Conservation (phyloP, 23 red algal species). For the Gracilaria caudata region DNA sequence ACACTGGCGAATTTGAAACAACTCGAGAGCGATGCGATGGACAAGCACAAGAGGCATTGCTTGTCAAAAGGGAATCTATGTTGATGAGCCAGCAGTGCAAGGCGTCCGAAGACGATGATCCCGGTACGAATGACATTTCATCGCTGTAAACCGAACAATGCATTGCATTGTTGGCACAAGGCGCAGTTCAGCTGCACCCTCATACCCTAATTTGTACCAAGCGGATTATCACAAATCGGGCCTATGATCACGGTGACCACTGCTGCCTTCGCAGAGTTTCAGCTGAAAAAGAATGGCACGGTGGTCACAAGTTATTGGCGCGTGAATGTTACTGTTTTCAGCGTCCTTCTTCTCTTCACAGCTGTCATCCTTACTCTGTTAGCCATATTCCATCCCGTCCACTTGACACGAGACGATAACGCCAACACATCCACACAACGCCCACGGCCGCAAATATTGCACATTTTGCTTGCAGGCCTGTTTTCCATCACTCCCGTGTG, state of each 20-base stretch:
- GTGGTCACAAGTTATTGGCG: neutral
- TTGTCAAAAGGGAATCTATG: conserved; percentile 13
- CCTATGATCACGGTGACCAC: no score
- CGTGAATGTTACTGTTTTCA: neutral
- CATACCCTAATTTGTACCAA: no score
- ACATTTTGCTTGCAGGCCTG: neutral
- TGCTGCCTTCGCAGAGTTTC: neutral
- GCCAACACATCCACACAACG: neutral
- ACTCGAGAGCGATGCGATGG: neutral
- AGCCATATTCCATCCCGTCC: neutral
- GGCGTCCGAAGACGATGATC: neutral
- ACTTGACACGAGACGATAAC: neutral
- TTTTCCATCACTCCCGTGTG: neutral
- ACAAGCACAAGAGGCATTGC: neutral
- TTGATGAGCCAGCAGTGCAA: conserved; percentile 24
- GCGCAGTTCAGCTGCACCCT: neutral
- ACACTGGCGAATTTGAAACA: neutral
- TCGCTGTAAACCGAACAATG: conserved; percentile 16
- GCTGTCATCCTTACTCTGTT: neutral
- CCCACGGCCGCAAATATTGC: neutral
- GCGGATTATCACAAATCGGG: no score
- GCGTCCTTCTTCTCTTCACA: neutral
- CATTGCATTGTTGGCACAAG: neutral
- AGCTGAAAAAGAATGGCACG: neutral
- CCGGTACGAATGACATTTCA: neutral